Evolutionary conservation across 1,139 yeast genomes (phyloP).

Genomic region (Debaryomyces subglobosus): DNA sequence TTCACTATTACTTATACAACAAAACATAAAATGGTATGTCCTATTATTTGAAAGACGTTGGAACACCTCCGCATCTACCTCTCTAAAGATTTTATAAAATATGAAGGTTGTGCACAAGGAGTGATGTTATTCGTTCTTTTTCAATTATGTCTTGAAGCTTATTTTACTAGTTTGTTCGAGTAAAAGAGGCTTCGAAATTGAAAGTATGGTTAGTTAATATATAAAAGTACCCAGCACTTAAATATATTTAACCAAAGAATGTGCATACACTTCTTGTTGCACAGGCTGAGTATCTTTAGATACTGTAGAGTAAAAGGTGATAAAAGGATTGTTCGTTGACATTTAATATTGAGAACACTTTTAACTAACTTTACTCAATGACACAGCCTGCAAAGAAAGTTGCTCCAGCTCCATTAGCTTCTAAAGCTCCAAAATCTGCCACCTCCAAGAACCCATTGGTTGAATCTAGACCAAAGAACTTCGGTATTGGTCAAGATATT

Average conservation of each 20-base stretch:
- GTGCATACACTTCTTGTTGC: constrained; percentile 45
- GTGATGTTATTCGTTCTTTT: constrained; percentile 31
- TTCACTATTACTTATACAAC: background rate
- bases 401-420: constrained; percentile 54
- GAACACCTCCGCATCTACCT: constrained; percentile 19
- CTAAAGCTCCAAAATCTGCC: constrained; percentile 35
- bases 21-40: constrained; percentile 32
- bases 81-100: constrained; percentile 4
- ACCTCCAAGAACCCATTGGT: constrained; percentile 42
- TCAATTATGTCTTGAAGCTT: constrained; percentile 4
- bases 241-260: constrained; percentile 19
- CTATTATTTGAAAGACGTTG: constrained; percentile 23
- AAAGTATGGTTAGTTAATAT: constrained; percentile 10
- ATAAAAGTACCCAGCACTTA: constrained; percentile 6
- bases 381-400: constrained; percentile 62
- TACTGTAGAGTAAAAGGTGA: constrained; percentile 45
- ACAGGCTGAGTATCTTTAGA: constrained; percentile 50
- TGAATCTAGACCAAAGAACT: constrained; percentile 44
- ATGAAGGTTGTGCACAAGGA: constrained; percentile 38
- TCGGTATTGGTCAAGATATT: constrained; percentile 45
- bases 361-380: constrained; percentile 62
- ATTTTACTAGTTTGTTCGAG: background rate
- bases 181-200: constrained; percentile 6
- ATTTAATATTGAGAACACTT: constrained; percentile 30
- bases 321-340: constrained; percentile 33